Base-by-base conservation (phyloP, 1,139 yeast genomes). In the Lodderomyces metapsilosis region DNA sequence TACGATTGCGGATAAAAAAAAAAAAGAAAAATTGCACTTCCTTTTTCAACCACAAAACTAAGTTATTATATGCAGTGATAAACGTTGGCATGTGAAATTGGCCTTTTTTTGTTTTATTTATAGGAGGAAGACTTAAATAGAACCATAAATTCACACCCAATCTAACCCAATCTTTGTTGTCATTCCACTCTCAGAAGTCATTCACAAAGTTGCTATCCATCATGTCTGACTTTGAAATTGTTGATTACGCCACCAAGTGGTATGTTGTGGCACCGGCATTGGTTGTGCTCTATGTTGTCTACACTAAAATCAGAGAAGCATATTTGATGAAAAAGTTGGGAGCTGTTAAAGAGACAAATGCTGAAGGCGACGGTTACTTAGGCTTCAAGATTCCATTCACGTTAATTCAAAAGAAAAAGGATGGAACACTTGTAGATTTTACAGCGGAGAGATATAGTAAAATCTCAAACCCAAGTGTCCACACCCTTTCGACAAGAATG, bases 161-260 rank as follows among this genome's bases (percentile, higher is more conserved):
- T 20, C 22, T 20, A 20, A 20, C 22, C 22, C 22, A 20, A n/a
- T n/a, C n/a, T n/a, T n/a, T n/a, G n/a, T n/a, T n/a, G n/a, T n/a
- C n/a, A n/a, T n/a, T n/a, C n/a, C n/a, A n/a, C n/a, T n/a, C n/a
- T n/a, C n/a, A n/a, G n/a, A n/a, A n/a, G n/a, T n/a, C n/a, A n/a
- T n/a, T n/a, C n/a, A n/a, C n/a, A n/a, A n/a, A n/a, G n/a, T n/a
- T n/a, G n/a, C n/a, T 7, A 32, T 5, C 8, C 35, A 20, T 3
- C 35, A 28, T 28, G 32, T 28, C 32, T 6, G 83, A 47, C 66
- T 69, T 47, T 53, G 52, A 8, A 66, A 62, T 24, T 65, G 77
- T 50, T 43, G 48, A 36, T 72, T 45, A 43, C 36, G 13, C 37
- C 15, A 46, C 49, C 22, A 48, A 46, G 37, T 48, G 49, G 48